Evolutionary conservation across 148 eudicot species (phyloP).

Genomic region (Vaccinium darrowii): DNA sequence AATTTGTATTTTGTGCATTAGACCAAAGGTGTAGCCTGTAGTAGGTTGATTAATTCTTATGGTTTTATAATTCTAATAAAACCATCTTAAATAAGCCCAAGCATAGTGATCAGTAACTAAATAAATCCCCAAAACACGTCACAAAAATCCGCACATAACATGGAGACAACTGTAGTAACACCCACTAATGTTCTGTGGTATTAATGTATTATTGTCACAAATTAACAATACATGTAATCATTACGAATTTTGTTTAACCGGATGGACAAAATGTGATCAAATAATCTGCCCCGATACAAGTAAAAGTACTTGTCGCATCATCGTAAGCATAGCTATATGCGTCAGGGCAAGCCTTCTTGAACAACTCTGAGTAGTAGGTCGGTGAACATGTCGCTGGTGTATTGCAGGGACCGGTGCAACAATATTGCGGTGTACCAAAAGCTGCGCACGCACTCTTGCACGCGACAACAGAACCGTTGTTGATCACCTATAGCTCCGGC

Average conservation of each 20-base stretch:
- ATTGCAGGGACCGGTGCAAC: conserved; percentile 54
- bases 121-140: too few species aligned
- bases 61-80: too few species aligned
- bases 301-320: conserved; percentile 70
- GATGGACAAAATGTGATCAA: conserved; percentile 72
- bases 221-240: background rate
- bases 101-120: background rate
- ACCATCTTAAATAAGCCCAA: background rate
- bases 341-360: conserved; percentile 73
- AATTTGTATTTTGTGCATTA: too few species aligned
- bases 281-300: conserved; percentile 74
- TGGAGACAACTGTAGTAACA: background rate
- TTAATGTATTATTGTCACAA: background rate
- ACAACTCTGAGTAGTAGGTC: conserved; percentile 54
- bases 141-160: background rate
- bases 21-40: too few species aligned
- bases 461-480: conserved; percentile 45
- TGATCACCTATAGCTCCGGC: conserved; percentile 34
- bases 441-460: conserved; percentile 73
- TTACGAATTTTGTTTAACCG: too few species aligned
- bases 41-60: too few species aligned
- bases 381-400: conserved; percentile 63
- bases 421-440: conserved; percentile 58
- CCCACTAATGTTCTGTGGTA: background rate
- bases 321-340: conserved; percentile 90